These are phyloP conservation scores for Daldinia decipiens DNA, from an alignment of 495 filamentous ascomycete species.

Conservation along the genomic window DNA sequence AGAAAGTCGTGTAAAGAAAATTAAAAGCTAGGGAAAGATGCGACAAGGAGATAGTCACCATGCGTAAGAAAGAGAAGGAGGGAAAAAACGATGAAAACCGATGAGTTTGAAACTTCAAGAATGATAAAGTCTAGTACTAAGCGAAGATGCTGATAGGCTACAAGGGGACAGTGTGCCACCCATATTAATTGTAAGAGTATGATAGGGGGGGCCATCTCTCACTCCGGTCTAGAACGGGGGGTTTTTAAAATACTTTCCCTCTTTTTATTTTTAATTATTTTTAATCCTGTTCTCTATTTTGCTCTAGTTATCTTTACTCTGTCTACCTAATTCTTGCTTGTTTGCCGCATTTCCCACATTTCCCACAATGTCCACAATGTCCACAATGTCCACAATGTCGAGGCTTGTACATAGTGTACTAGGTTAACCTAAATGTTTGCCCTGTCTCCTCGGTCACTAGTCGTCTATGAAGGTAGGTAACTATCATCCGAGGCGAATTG, in stretches of 20 bases:
- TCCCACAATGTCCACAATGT: too few species aligned
- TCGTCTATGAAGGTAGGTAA: slow-evolving; percentile 1
- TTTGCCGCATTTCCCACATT: slow-evolving; percentile 2
- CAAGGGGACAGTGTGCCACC: slow-evolving; percentile 20
- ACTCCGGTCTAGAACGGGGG: slow-evolving; percentile 11
- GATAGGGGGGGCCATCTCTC: slow-evolving; percentile 3
- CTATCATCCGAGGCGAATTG: not conserved
- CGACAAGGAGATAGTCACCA: not conserved
- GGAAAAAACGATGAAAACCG: slow-evolving; percentile 8
- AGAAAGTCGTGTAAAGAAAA: not conserved
- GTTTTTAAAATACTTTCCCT: too few species aligned
- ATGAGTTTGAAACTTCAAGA: slow-evolving; percentile 34
- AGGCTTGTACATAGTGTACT: too few species aligned
- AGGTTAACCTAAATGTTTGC: too few species aligned
- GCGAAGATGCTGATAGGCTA: slow-evolving; percentile 39
- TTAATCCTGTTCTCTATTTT: not conserved
- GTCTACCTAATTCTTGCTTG: not conserved
- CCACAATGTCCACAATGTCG: not conserved
- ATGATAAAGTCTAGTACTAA: slow-evolving; percentile 33
- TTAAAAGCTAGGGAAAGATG: not conserved
- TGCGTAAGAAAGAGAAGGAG: slow-evolving; percentile 9
- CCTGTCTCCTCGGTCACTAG: not conserved
- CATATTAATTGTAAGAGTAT: slow-evolving; percentile 28
- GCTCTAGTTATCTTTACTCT: not conserved
- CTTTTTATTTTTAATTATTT: too few species aligned